Percentiles rank a stretch among this genome's conserved stretches.
Evolutionary conservation across 495 filamentous ascomycete species (phyloP).

Genomic region (Penicillium soppii): DNA sequence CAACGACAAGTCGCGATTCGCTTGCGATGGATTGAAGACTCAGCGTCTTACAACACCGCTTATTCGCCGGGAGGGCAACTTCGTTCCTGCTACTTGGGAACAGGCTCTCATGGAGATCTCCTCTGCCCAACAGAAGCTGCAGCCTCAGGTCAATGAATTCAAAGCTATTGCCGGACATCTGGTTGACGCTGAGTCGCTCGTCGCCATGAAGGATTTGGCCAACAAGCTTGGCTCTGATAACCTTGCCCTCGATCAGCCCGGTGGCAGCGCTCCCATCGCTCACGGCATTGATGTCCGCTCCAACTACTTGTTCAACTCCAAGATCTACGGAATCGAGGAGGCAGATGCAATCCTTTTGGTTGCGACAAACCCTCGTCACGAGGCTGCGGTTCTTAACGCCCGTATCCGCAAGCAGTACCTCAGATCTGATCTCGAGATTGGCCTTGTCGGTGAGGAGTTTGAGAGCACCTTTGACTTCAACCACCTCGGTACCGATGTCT

Average conservation of each 20-base stretch:
- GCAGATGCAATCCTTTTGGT: constrained; percentile 89
- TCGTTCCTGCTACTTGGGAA: constrained; percentile 90
- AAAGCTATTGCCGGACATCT: constrained; percentile 92
- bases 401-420: constrained; percentile 98
- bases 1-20: constrained; percentile 95
- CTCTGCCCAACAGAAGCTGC: constrained; percentile 69
- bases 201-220: constrained; percentile 93
- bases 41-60: constrained; percentile 91
- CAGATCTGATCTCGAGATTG: constrained; percentile 89
- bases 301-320: constrained; percentile 96
- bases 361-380: constrained; percentile 91
- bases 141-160: constrained; percentile 86
- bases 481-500: constrained; percentile 76
- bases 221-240: constrained; percentile 97
- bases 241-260: constrained; percentile 85
- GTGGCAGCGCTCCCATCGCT: constrained; percentile 76
- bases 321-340: constrained; percentile 87
- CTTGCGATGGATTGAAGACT: constrained; percentile 94
- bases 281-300: constrained; percentile 93
- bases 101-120: constrained; percentile 85
- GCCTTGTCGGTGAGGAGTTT: constrained; percentile 86
- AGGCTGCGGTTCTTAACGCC: constrained; percentile 92
- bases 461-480: constrained; percentile 91
- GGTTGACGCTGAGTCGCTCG: constrained; percentile 85
- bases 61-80: constrained; percentile 82